Percentiles rank a stretch among this genome's conserved stretches.
Evolutionary conservation across 306 rosid genomes (phyloP).

Genomic region (Arachis stenosperma): DNA sequence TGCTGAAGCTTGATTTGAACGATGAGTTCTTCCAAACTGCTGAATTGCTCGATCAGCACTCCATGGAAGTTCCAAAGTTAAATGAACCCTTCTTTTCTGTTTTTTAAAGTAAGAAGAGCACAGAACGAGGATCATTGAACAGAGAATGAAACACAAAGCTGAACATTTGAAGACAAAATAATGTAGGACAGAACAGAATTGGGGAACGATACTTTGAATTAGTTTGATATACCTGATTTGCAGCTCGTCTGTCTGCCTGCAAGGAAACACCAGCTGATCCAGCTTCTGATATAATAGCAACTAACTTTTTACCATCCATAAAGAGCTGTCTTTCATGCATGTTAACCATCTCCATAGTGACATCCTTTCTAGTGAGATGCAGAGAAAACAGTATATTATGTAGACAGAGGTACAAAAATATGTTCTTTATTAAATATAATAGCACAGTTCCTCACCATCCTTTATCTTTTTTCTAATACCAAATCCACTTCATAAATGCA

Average conservation of each 20-base stretch:
- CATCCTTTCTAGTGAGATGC: constrained; percentile 72
- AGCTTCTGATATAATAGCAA: constrained; percentile 98
- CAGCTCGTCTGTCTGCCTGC: constrained; percentile 96
- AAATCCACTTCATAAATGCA: too few relatives aligned
- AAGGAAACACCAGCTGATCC: constrained; percentile 99
- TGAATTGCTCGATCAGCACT: constrained; percentile 99
- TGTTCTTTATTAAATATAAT: neutral
- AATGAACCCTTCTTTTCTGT: constrained; percentile 96
- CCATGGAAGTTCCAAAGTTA: constrained; percentile 98
- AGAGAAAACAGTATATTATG: constrained; percentile 32
- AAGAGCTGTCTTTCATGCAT: constrained; percentile 98
- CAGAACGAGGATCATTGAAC: constrained; percentile 23
- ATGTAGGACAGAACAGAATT: constrained; percentile 11
- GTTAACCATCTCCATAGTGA: constrained; percentile 98
- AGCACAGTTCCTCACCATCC: too few relatives aligned
- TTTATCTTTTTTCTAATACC: too few relatives aligned
- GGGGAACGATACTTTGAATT: constrained; percentile 6
- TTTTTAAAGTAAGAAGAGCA: constrained; percentile 30
- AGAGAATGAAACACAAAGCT: constrained; percentile 33
- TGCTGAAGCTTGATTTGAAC: constrained; percentile 98
- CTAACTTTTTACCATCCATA: constrained; percentile 93
- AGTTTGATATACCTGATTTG: constrained; percentile 70
- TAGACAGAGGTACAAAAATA: constrained; percentile 1
- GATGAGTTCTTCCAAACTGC: constrained; percentile 99
- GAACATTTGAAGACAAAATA: constrained; percentile 14